These are phyloP conservation scores for Paradendryphiella salina DNA, from an alignment of 2,329 filamentous ascomycete genomes.

Conservation along the genomic window DNA sequence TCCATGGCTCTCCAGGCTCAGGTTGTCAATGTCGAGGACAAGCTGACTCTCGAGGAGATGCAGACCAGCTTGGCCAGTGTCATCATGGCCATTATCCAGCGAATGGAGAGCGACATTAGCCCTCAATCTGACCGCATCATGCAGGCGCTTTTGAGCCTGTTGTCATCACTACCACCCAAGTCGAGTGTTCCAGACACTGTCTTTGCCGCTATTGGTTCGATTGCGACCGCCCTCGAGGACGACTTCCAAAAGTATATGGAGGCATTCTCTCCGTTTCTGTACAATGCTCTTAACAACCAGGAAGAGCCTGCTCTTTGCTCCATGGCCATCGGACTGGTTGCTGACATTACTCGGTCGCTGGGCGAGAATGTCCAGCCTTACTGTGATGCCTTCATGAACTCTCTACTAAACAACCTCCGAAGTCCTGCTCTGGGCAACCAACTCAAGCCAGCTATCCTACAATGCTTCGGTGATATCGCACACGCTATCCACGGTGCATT, in stretches of 20 bases:
- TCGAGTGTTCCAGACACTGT: constrained; percentile 93
- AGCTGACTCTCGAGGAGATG: constrained; percentile 94
- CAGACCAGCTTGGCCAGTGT: constrained; percentile 94
- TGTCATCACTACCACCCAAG: constrained; percentile 76
- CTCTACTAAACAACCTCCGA: constrained; percentile 88
- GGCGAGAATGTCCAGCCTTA: constrained; percentile 89
- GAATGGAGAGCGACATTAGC: constrained; percentile 86
- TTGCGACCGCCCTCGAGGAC: constrained; percentile 87
- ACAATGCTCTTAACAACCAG: constrained; percentile 92
- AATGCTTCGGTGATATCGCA: constrained; percentile 97
- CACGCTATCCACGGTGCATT: constrained; percentile 91
- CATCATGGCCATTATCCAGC: constrained; percentile 85
- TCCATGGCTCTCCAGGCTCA: constrained; percentile 88
- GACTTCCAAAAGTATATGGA: constrained; percentile 99
- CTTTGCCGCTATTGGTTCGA: constrained; percentile 88
- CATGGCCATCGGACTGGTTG: constrained; percentile 96
- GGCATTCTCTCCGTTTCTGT: constrained; percentile 86
- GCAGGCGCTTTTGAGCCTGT: constrained; percentile 79
- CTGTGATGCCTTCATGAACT: constrained; percentile 98
- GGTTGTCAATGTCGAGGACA: constrained; percentile 95
- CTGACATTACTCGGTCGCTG: constrained; percentile 90
- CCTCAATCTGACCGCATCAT: constrained; percentile 94
- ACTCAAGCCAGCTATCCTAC: constrained; percentile 96
- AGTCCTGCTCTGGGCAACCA: constrained; percentile 88
- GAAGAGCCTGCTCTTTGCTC: constrained; percentile 93